Percentiles rank a stretch among this genome's conserved stretches.
Evolutionary conservation across 2,329 filamentous ascomycete species (phyloP).

Genomic region (Aspergillus felis): DNA sequence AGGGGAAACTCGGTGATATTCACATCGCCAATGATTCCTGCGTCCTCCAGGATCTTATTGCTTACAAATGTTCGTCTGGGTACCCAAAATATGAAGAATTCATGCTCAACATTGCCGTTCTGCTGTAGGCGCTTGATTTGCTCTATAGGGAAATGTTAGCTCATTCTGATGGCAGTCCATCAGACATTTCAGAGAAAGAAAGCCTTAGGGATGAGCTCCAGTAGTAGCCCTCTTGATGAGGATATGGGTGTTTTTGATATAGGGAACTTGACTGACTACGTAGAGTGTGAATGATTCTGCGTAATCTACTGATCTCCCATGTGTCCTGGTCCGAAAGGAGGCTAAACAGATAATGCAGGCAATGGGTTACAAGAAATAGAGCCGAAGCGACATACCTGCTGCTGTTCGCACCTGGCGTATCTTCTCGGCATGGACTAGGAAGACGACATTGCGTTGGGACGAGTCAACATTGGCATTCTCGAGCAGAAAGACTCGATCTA

Average conservation of each 20-base stretch:
- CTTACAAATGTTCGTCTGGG: conserved; percentile 87
- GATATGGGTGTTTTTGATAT: conserved; percentile 32
- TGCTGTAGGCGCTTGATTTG: conserved; percentile 87
- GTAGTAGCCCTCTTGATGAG: background rate
- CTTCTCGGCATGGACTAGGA: conserved; percentile 87
- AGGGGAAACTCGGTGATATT: conserved; percentile 83
- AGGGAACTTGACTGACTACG: conserved; percentile 56
- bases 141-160: conserved; percentile 62
- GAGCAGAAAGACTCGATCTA: conserved; percentile 94
- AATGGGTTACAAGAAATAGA: conserved; percentile 7
- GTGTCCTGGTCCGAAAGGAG: background rate
- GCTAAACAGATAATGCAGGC: conserved; percentile 1
- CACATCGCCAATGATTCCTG: conserved; percentile 87
- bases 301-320: conserved; percentile 58
- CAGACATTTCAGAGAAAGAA: conserved; percentile 34
- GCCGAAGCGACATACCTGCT: conserved; percentile 64
- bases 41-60: conserved; percentile 86
- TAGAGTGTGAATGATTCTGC: conserved; percentile 51
- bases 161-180: conserved; percentile 52
- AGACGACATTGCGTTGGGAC: conserved; percentile 91
- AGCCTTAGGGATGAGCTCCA: conserved; percentile 42
- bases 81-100: conserved; percentile 96
- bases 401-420: conserved; percentile 77
- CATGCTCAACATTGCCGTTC: conserved; percentile 85
- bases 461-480: conserved; percentile 95